Base-by-base conservation (phyloP, 176 grass and related monocot species). In the Calamus simplicifolius region DNA sequence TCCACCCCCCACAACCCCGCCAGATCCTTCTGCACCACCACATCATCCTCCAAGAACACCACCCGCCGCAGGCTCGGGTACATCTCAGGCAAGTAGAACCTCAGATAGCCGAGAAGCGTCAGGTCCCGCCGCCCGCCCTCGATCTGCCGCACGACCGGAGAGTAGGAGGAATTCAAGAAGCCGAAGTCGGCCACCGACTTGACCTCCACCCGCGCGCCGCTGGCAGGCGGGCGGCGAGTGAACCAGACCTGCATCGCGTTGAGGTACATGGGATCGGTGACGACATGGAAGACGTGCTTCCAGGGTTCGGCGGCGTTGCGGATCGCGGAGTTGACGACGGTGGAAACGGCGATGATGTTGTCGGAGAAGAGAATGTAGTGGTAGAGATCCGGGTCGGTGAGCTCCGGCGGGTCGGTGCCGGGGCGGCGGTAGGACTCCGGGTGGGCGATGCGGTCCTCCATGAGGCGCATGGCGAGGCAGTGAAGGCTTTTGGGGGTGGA, bases 401-500 rank as follows among this genome's bases (percentile, higher is more conserved):
- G 26, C 70, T 83, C 19, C n/a, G 54, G 75, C 14, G 66, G 14
- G 25, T 5, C 16, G 43, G 27, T 8, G 53, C 58, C 55, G 5
- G 69, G 50, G 63, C 31, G 55, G 52, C 69, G 70, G 63, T 72
- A 52, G 59, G 56, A 16, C 61, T 79, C 78, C 25, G 86, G 82
- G 77, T 84, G 79, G n/a, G 61, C 58, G 78, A 92, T 86, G 57
- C 75, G 77, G 48, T 85, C 75, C 71, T 83, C 90, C 59, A 98
- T 83, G 29, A 98, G 88, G 72, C 88, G 93, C 93, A 98, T 92
- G 54, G 93, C 84, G 19, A 95, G 90, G 80, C 90, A 95, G 67
- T 95, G 90, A 27, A 95, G 90, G 10, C 81, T 80, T 76, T 95
- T 95, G 15, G 90, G 90, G 52, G 86, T 95, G 61, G 90, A 95